These are phyloP conservation scores for Aspergillus hortae DNA, from an alignment of 2,329 filamentous ascomycete genomes.

Conservation along the genomic window DNA sequence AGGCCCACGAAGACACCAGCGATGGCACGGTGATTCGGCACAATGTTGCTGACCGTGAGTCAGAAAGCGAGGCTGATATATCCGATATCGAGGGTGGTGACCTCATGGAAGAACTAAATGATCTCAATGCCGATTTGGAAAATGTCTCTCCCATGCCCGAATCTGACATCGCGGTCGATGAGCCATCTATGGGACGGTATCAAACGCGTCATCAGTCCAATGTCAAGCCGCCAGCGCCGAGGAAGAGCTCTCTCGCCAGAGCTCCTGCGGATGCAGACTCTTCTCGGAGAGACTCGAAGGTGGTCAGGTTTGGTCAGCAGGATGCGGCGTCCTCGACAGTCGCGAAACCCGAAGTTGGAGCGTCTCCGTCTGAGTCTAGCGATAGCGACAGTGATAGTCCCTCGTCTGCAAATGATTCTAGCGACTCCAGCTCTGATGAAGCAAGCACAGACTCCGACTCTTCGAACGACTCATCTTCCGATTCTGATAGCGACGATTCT, in stretches of 20 bases:
- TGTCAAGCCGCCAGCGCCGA: conserved; percentile 1
- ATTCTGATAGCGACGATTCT: conserved; percentile 10
- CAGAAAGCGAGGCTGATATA: conserved; percentile 28
- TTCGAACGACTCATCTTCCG: conserved; percentile 22
- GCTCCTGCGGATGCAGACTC: conserved; percentile 17
- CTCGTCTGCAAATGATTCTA: conserved; percentile 31
- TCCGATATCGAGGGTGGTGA: conserved; percentile 36
- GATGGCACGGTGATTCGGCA: conserved; percentile 38
- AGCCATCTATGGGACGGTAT: conserved; percentile 3
- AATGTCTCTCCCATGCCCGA: conserved; percentile 21
- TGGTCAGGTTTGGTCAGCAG: conserved; percentile 28
- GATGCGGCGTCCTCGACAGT: conserved; percentile 9
- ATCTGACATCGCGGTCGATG: conserved; percentile 13
- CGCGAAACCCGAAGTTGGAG: conserved; percentile 8
- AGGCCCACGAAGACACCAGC: conserved; percentile 22
- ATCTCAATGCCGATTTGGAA: conserved; percentile 42
- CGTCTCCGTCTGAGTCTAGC: conserved; percentile 1
- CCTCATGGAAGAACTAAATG: conserved; percentile 44
- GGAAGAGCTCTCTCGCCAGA: conserved; percentile 14
- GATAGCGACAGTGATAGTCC: conserved; percentile 9
- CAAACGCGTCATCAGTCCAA: neutral
- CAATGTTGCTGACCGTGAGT: conserved; percentile 23
- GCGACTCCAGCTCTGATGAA: conserved; percentile 13
- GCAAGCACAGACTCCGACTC: conserved; percentile 13
- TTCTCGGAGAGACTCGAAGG: conserved; percentile 28